Evolutionary conservation across 2,329 filamentous ascomycete species (phyloP), one percentile per base, ranked within the genome.

Genomic region (Talaromyces sp.): DNA sequence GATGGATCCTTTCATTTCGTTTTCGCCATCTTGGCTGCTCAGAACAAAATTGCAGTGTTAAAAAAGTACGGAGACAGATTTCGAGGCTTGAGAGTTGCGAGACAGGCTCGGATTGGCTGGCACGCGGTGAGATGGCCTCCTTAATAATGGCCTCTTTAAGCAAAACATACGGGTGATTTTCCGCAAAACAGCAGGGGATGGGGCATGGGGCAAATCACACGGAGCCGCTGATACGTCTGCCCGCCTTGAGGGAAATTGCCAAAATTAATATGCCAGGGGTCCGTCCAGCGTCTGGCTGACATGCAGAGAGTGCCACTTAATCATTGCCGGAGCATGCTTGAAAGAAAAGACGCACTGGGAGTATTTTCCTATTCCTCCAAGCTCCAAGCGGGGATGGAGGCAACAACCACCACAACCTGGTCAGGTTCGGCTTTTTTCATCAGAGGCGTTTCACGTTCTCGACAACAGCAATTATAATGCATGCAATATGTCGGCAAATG

Each of bases 401-500:
- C 49, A 35, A 33, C n/a, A 47, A 47, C 19, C 14, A 47, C 24
- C 19, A 19, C 50, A 24, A 24, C 52, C n/a, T 62, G 14, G 43
- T 27, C 31, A 13, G 9, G 7, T 33, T 56, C 52, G 52, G 52
- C 52, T 39, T 5, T 56, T 56, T 27, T 37, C 52, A 22, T 56
- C 52, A 39, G 52, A 56, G 52, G 52, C 52, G 52, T 37, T 35
- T 24, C 52, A 22, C 5, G 19, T 9, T 24, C n/a, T 37, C 33
- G 52, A 37, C 52, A 39, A 56, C 33, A 37, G 31, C 52, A 56
- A 24, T 22, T 22, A 37, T 39, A 11, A 56, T 56, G 10, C 52
- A 56, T 56, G 52, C 52, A 65, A 45, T 33, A 62, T 62, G 64
- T 60, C 64, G 64, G 64, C 14, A 66, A 45, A 62, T 66, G 52